Evolutionary conservation across 257 asterid genomes (phyloP), one percentile per base, ranked within the genome.

Genomic region (Paulownia fortunei): DNA sequence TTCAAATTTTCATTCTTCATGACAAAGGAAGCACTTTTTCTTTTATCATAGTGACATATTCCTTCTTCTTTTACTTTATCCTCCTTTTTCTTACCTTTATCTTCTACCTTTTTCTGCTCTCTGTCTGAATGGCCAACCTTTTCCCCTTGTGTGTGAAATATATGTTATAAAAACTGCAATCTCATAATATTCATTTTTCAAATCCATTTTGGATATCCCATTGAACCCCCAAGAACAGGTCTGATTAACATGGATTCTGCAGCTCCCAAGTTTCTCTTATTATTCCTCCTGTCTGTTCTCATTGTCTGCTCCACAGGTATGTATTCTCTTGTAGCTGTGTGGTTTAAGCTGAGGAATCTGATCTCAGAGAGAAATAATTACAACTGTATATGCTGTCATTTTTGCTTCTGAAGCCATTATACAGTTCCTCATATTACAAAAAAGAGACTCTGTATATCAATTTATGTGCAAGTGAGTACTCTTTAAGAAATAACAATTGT

Each of bases 21-120:
- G 73, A 76, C 87, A 92, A 92, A 94, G 97, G 24, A 89, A 90
- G 12, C 87, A 58, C 86, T 83, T 85, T 79, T 81, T 77, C 72
- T 79, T 79, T 62, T 19, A 51, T 73, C 71, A 82, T 63, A 69
- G 72, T 74, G 78, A 82, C 82, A 87, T 78, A 79, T 82, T 84
- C 88, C 69, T 65, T 69, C 32, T 64, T 59, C 87, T 82, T 84
- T 87, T 52, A 70, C 92, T 83, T 89, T 88, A 61, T 59, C 73
- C 23, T 9, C 32, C 62, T 47, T 79, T 76, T 63, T 68, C 26
- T 47, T 0, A 47, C 76, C 61, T 75, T 80, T 74, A 65, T 71
- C 74, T 73, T 23, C 69, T 6, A 24, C 56, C 64, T 69, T 59
- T 74, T 77, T 55, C 59, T 30, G 51, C 73, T 62, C 85, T 51